These are phyloP conservation scores for Neostapfia colusana DNA, from an alignment of 176 grass and related monocot species.

Conservation along the genomic window DNA sequence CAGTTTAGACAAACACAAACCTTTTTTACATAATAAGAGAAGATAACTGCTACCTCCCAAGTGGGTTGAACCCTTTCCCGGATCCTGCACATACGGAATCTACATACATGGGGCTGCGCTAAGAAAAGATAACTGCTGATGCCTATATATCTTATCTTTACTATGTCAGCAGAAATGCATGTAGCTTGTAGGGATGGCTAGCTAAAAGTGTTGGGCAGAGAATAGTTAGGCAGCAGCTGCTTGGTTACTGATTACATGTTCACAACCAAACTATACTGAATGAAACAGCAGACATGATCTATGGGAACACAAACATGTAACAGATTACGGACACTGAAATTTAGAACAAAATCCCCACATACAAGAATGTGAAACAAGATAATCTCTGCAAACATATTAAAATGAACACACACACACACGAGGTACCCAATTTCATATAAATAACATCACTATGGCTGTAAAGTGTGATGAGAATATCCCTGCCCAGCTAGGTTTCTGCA, in stretches of 20 bases:
- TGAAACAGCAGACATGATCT: conserved; percentile 19
- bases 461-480: conserved; percentile 67
- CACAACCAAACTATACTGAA: conserved; percentile 20
- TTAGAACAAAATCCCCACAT: conserved; percentile 7
- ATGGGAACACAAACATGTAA: conserved; percentile 8
- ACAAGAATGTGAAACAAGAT: conserved; percentile 40
- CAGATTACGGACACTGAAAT: conserved; percentile 28
- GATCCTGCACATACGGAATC: too few relatives aligned
- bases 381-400: conserved; percentile 34
- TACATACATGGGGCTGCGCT: too few relatives aligned
- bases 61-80: too few relatives aligned
- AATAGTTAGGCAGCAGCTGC: neutral
- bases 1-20: neutral
- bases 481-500: conserved; percentile 48
- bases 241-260: neutral
- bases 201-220: conserved; percentile 19
- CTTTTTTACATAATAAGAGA: neutral
- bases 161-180: conserved; percentile 4
- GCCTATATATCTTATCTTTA: conserved; percentile 1
- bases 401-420: conserved; percentile 27
- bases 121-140: too few relatives aligned
- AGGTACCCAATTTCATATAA: conserved; percentile 42
- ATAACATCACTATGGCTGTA: conserved; percentile 41
- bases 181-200: conserved; percentile 20
- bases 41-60: neutral